Conservation (phyloP, 441 rosid genomes). For the Gossypium laxum region DNA sequence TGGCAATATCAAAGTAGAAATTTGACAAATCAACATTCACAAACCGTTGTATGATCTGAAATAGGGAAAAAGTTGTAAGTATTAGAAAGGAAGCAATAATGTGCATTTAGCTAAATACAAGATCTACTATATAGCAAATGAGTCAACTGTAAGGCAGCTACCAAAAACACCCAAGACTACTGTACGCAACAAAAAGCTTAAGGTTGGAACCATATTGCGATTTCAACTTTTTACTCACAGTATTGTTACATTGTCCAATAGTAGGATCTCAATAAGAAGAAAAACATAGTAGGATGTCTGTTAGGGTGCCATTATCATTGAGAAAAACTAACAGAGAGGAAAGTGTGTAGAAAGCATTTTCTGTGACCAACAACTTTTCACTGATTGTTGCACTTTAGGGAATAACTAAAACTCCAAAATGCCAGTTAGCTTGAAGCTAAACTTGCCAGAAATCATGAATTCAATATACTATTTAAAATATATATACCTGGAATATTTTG, state of each 20-base stretch:
- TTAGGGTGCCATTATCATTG: neutral
- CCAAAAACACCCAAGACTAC: neutral
- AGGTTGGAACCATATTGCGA: neutral
- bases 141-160: neutral
- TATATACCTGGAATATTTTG: slow-evolving; percentile 79
- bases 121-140: neutral
- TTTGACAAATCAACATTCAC: slow-evolving; percentile 84
- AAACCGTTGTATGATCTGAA: slow-evolving; percentile 81
- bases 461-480: neutral
- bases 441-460: neutral
- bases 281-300: neutral
- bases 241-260: neutral
- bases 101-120: neutral
- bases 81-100: neutral
- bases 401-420: slow-evolving; percentile 4
- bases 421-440: neutral
- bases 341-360: neutral
- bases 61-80: slow-evolving; percentile 16
- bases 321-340: neutral
- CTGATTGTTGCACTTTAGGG: neutral
- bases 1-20: slow-evolving; percentile 91
- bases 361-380: neutral
- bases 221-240: neutral
- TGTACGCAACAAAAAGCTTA: neutral
- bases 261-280: neutral